These are phyloP conservation scores for Apodospora peruviana DNA, from an alignment of 495 filamentous ascomycete species.

Conservation along the genomic window DNA sequence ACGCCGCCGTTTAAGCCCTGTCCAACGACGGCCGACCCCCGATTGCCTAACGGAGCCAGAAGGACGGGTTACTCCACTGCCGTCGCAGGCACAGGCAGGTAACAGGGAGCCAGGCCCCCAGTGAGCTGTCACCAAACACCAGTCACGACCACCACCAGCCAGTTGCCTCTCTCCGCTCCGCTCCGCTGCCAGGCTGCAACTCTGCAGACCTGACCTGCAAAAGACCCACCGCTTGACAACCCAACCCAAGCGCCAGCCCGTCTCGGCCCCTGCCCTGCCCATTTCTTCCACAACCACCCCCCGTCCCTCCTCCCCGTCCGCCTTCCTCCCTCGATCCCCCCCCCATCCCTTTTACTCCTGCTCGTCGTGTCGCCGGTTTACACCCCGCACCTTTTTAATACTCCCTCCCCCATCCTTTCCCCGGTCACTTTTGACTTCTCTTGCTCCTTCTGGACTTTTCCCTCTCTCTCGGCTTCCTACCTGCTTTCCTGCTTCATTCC, in stretches of 20 bases:
- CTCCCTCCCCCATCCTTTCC: neutral
- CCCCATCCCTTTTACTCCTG: constrained; percentile 1
- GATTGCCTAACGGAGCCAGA: constrained; percentile 22
- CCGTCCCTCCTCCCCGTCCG: constrained; percentile 13
- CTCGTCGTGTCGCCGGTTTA: constrained; percentile 3
- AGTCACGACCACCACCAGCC: no score
- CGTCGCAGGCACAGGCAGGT: constrained; percentile 13
- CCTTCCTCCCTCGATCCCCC: constrained; percentile 8
- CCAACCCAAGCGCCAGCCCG: constrained; percentile 26
- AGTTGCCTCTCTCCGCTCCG: neutral
- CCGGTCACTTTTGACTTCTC: neutral
- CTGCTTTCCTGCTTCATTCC: neutral
- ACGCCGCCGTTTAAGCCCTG: constrained; percentile 16
- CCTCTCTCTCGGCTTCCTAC: constrained; percentile 6
- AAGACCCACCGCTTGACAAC: constrained; percentile 19
- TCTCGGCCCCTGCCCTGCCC: constrained; percentile 12
- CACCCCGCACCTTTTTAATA: neutral
- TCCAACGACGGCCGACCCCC: no score
- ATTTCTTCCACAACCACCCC: constrained; percentile 23
- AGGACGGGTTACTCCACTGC: constrained; percentile 13
- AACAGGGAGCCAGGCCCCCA: neutral
- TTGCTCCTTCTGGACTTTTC: constrained; percentile 1
- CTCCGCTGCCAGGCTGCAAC: neutral
- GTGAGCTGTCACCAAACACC: constrained; percentile 6
- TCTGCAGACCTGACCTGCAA: neutral